phyloP scores from a whole-genome alignment of 2,329 filamentous ascomycete species.

The Paecilomyces sp. region DNA sequence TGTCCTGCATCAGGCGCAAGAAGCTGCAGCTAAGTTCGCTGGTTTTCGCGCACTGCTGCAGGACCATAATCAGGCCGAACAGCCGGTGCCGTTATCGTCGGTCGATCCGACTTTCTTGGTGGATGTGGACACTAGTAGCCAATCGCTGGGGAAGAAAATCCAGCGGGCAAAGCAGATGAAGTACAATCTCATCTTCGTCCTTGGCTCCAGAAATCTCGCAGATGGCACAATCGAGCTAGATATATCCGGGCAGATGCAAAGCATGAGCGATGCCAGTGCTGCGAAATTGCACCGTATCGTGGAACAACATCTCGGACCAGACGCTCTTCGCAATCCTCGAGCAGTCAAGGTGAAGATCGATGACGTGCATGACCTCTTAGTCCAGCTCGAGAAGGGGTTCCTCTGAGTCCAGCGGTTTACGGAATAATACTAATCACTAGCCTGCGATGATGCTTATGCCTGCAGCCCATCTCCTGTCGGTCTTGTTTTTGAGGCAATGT shows the following conservation, averaged over 20 bases:
- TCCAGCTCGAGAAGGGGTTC: slow-evolving; percentile 30
- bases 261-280: slow-evolving; percentile 26
- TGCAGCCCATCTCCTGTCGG: neutral
- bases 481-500: neutral
- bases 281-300: slow-evolving; percentile 21
- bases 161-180: slow-evolving; percentile 63
- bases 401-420: slow-evolving; percentile 14
- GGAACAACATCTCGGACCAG: slow-evolving; percentile 15
- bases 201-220: slow-evolving; percentile 61
- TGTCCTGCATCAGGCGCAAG: slow-evolving; percentile 40
- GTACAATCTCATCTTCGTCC: slow-evolving; percentile 66
- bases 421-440: neutral
- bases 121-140: slow-evolving; percentile 60
- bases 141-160: slow-evolving; percentile 62
- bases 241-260: slow-evolving; percentile 34
- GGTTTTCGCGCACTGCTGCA: slow-evolving; percentile 25
- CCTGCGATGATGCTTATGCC: neutral
- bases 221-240: slow-evolving; percentile 47
- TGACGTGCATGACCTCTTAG: slow-evolving; percentile 28
- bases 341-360: slow-evolving; percentile 29
- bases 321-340: slow-evolving; percentile 24
- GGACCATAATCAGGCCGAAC: slow-evolving; percentile 13
- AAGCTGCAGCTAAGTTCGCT: slow-evolving; percentile 46
- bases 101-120: slow-evolving; percentile 58
- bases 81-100: slow-evolving; percentile 36